Evolutionary conservation across 805 yeast genomes (phyloP), one percentile per base, ranked within the genome.

Genomic region (Cyberlindnera galapagoensis): DNA sequence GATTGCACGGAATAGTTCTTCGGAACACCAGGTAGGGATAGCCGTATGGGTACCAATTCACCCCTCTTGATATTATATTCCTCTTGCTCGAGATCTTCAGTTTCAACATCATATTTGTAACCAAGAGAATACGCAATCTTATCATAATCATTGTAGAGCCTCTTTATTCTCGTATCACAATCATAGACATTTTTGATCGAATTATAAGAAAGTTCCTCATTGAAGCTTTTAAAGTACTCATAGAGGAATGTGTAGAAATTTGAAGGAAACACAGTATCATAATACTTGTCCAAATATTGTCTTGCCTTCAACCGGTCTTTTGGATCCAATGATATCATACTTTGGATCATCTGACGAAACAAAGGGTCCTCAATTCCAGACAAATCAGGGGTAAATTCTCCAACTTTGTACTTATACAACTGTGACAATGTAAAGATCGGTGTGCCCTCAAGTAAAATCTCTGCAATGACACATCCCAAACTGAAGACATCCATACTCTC

Each of bases 381-480:
- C 28, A 84, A 54, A 35, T 76, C 76, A 0, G 95, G 94, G 14
- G 54, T 53, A 48, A 69, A 77, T 38, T 81, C 87, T 3, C 76
- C 71, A 37, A 71, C 72, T 47, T 79, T 79, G 56, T 81, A 92
- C 56, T 79, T 83, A 64, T 84, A 90, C 39, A 88, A 62, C 49
- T 88, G 95, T 0, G 97, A 77, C 9, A 92, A 66, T 0, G 94
- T 79, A 55, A 92, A 90, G 0, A 85, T 67, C 0, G 97, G 83
- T 12, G 82, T 69, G 0, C 97, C 97, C 43, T 92, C 97, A 13
- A 76, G 60, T 43, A 80, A 85, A 6, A 92, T 57, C 54, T 92
- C 98, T 1, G 94, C 95, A 44, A 92, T 79, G 3, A 83, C 86
- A 60, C 98, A 92, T 0, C 94, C 94, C 27, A 78, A 51, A 34